phyloP scores from a whole-genome alignment of 2,329 filamentous ascomycete genomes.

The Lasiodiplodia hormozganensis region DNA sequence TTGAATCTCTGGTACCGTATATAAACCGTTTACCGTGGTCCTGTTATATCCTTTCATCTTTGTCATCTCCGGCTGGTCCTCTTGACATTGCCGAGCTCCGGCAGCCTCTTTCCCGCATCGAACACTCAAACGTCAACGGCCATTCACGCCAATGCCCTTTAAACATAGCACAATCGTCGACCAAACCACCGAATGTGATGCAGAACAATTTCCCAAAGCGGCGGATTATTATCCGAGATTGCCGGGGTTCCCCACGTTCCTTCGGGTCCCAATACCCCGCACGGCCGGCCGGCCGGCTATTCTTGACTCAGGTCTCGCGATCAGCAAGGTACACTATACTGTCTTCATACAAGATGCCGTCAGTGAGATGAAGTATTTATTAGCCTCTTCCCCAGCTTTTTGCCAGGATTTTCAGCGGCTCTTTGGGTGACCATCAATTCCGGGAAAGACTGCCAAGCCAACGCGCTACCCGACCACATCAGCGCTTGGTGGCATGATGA shows the following conservation, averaged over 20 bases:
- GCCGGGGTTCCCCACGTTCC: not conserved
- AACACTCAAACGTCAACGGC: too few species aligned
- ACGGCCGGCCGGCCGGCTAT: conserved; percentile 4
- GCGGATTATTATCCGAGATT: not conserved
- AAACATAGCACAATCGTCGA: too few species aligned
- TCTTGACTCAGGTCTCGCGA: conserved; percentile 5
- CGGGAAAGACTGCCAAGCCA: not conserved
- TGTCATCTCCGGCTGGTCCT: too few species aligned
- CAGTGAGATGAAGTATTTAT: not conserved
- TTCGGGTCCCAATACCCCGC: conserved; percentile 7
- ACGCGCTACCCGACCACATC: not conserved
- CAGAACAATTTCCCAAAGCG: too few species aligned
- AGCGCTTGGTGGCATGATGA: not conserved
- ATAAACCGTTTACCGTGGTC: too few species aligned
- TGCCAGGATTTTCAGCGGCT: not conserved
- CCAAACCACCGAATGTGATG: too few species aligned
- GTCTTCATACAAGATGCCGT: not conserved
- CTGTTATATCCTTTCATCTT: too few species aligned
- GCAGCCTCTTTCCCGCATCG: too few species aligned
- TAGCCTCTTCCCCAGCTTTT: not conserved
- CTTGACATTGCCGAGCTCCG: too few species aligned
- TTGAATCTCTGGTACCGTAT: too few species aligned
- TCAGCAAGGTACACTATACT: not conserved
- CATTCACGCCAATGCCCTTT: too few species aligned
- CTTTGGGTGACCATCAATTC: not conserved